A percentile compares a stretch with the other conserved stretches of the same genome.
phyloP scores from a whole-genome alignment of 2,329 filamentous ascomycete genomes.

The Claviceps fusiformis region DNA sequence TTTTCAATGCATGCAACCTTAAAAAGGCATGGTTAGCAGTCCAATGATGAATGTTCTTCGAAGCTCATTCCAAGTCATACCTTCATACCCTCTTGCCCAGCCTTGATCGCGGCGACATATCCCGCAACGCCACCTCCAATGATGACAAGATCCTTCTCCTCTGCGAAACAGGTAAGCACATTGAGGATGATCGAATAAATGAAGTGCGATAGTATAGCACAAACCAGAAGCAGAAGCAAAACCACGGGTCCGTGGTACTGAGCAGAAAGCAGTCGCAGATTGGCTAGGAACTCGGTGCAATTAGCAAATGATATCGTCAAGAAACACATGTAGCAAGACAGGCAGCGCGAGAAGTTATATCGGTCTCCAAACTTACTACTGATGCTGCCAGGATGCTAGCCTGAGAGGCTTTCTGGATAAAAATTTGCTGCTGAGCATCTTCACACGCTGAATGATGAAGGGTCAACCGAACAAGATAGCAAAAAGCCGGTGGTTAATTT shows the following conservation, averaged over 20 bases:
- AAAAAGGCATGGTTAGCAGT: conserved; percentile 4
- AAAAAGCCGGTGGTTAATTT: conserved; percentile 1
- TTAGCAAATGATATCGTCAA: background rate
- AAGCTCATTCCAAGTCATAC: conserved; percentile 29
- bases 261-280: conserved; percentile 32
- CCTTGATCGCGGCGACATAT: conserved; percentile 98
- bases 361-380: conserved; percentile 29
- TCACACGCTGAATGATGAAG: conserved; percentile 17
- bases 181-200: background rate
- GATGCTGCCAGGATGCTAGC: conserved; percentile 38
- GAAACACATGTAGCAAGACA: conserved; percentile 2
- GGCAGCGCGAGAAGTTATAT: background rate
- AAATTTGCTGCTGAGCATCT: conserved; percentile 48
- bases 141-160: conserved; percentile 93
- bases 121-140: conserved; percentile 96
- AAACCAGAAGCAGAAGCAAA: conserved; percentile 46
- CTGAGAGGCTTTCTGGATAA: conserved; percentile 44
- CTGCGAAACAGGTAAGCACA: conserved; percentile 30
- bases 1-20: conserved; percentile 98
- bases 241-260: conserved; percentile 36
- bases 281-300: conserved; percentile 23
- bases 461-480: conserved; percentile 13
- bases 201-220: conserved; percentile 13
- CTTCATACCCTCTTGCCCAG: conserved; percentile 93
- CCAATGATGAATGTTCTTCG: background rate